These are phyloP conservation scores for Eimeria maxima DNA, from an alignment of 169 alveolate species.

Conservation along the genomic window DNA sequence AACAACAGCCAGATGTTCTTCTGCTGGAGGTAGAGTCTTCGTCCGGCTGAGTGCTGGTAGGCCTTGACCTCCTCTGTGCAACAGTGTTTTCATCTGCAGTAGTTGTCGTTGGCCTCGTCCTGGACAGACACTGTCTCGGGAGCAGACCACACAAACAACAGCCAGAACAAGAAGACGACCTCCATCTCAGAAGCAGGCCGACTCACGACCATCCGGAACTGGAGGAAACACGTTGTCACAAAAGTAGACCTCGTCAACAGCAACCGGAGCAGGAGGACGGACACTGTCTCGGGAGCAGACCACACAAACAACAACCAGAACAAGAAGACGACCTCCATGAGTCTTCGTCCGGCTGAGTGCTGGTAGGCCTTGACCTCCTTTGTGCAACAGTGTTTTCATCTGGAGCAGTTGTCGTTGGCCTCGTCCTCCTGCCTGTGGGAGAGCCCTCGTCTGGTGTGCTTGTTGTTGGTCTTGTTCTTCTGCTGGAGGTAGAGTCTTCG, in stretches of 20 bases:
- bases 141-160: too few species aligned
- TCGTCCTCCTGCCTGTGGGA: background rate
- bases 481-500: background rate
- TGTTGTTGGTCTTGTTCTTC: background rate
- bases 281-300: too few species aligned
- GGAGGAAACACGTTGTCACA: too few species aligned
- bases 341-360: background rate
- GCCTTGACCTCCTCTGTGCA: background rate
- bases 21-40: background rate
- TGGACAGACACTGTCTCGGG: too few species aligned
- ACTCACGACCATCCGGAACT: too few species aligned
- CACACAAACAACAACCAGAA: too few species aligned
- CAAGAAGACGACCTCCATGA: too few species aligned
- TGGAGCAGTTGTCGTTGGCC: background rate
- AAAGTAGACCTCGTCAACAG: too few species aligned
- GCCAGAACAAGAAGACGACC: too few species aligned
- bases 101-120: slow-evolving; percentile 18
- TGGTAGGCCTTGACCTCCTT: background rate
- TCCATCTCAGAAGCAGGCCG: too few species aligned
- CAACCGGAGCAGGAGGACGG: too few species aligned
- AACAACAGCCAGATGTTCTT: background rate
- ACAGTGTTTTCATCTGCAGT: background rate
- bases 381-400: background rate
- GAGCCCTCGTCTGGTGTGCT: background rate
- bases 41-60: background rate